Conservation (phyloP, 257 asterid species). For the Haberlea rhodopensis region DNA sequence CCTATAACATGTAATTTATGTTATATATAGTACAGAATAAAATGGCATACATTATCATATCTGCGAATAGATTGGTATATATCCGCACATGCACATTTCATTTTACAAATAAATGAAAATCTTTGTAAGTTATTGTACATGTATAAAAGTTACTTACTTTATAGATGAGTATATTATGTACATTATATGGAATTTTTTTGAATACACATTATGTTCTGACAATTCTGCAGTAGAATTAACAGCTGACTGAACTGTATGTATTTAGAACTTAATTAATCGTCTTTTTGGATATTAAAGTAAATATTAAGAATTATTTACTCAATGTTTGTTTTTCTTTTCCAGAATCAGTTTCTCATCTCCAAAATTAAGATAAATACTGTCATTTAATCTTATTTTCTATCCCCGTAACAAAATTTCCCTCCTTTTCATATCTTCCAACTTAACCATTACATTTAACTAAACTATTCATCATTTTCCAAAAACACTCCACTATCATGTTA, state of each 20-base stretch:
- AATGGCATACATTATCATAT: not conserved
- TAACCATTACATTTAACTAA: not conserved
- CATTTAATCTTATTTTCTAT: too few relatives aligned
- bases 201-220: not conserved
- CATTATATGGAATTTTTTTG: not conserved
- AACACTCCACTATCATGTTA: not conserved
- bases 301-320: not conserved
- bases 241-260: too few relatives aligned
- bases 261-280: not conserved
- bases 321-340: not conserved
- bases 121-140: too few relatives aligned
- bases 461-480: not conserved
- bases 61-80: not conserved
- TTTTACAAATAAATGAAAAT: too few relatives aligned
- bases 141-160: too few relatives aligned
- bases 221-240: too few relatives aligned
- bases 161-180: not conserved
- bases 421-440: not conserved
- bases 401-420: not conserved
- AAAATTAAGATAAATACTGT: too few relatives aligned
- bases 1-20: slow-evolving; percentile 4
- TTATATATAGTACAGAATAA: not conserved
- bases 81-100: not conserved
- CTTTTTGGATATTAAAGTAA: too few relatives aligned
- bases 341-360: not conserved